Conservation (phyloP, 345 rosid species). For the Carallia pectinifolia region DNA sequence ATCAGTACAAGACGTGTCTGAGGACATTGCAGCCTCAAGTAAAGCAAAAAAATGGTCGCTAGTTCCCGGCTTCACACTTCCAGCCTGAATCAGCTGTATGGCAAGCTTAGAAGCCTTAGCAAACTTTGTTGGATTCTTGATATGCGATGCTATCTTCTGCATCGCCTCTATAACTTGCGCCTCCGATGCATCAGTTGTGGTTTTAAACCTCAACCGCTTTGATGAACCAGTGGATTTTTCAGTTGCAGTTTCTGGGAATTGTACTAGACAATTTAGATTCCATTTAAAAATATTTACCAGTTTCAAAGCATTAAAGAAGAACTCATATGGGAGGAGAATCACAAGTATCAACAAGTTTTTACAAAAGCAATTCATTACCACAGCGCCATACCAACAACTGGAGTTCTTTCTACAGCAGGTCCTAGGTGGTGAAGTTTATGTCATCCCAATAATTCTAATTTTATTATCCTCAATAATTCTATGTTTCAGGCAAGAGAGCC, state of each 20-base stretch:
- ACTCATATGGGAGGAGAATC: too few relatives aligned
- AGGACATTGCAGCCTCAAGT: slow-evolving; percentile 87
- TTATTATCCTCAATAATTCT: too few relatives aligned
- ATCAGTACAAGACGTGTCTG: slow-evolving; percentile 66
- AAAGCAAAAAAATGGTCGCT: slow-evolving; percentile 66
- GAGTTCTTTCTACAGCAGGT: too few relatives aligned
- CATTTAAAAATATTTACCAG: background rate
- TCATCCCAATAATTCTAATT: too few relatives aligned
- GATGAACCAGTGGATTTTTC: slow-evolving; percentile 26
- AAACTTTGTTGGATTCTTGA: slow-evolving; percentile 69
- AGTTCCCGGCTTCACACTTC: slow-evolving; percentile 83
- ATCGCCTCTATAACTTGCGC: slow-evolving; percentile 81
- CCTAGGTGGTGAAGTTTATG: too few relatives aligned
- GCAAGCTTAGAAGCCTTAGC: slow-evolving; percentile 93
- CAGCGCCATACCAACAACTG: background rate
- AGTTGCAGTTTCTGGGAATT: slow-evolving; percentile 31
- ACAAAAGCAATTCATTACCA: background rate
- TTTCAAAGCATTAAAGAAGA: background rate
- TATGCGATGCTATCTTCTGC: slow-evolving; percentile 90
- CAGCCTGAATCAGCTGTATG: slow-evolving; percentile 80
- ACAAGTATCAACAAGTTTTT: background rate
- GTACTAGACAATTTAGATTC: slow-evolving; percentile 10
- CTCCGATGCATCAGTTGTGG: slow-evolving; percentile 82
- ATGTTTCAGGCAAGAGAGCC: too few relatives aligned
- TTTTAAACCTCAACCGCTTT: slow-evolving; percentile 78